Evolutionary conservation across 1,139 yeast species (phyloP), one percentile per base, ranked within the genome.

Genomic region (Yamadazyma conglobata): DNA sequence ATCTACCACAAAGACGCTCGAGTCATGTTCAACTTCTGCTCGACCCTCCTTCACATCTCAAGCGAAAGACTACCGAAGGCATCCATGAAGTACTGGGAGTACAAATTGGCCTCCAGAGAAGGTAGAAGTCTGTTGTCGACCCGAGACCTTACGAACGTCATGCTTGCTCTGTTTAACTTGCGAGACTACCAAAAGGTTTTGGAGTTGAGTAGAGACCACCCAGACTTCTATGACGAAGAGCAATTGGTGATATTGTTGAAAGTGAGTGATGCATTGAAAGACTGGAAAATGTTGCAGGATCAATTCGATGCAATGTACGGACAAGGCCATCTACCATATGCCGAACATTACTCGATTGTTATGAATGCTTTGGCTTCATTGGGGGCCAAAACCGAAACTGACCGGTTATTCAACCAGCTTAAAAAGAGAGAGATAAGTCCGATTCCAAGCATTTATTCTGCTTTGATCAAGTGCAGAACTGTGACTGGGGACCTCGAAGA

Each of bases 231-330:
- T 19, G 43, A 54, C 34, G 68, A 60, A 22, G 58, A 53, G 20
- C 72, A 66, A 37, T 69, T 75, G 33, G 70, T 66, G 25, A 56
- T 66, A 6, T 44, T 77, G 10, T 56, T 78, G 23, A 43, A 56
- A 10, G 62, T 79, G 2, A 66, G 79, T 37, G 77, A 83, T 3
- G 57, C 62, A 24, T 52, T 62, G 10, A 64, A 71, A 24, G 74
- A 79, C 41, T 83, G 88, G 83, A 56, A 58, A 17, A 58, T 70
- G 5, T 60, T 86, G 38, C 82, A 80, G 48, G 46, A 58, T n/a
- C 71, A 76, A 30, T 80, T 85, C 47, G 85, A 82, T 39, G 66
- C 64, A 2, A 60, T 82, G 52, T 72, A 77, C 39, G 79, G 79
- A 2, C 58, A 67, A 15, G 80, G 79, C 1, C 61, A 72, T 24